Percentiles rank a stretch among this genome's conserved stretches.
These are phyloP conservation scores for Sugiyamaella marilandica DNA, from an alignment of 805 yeast genomes.

Conservation along the genomic window DNA sequence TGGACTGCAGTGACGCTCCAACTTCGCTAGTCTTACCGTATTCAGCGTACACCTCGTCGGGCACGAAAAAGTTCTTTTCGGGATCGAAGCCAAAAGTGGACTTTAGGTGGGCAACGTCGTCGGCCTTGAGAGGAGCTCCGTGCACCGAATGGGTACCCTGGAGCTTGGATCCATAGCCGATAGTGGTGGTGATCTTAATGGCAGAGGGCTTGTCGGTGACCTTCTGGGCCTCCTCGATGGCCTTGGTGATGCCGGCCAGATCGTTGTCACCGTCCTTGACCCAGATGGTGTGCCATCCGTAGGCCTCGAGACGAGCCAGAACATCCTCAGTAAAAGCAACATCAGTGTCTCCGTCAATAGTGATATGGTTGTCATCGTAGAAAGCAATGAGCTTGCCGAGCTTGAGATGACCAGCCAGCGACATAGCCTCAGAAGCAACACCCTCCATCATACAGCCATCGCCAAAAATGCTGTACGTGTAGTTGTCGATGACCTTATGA, in stretches of 20 bases:
- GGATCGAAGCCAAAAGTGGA: constrained; percentile 84
- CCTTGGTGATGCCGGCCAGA: constrained; percentile 61
- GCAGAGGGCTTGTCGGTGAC: constrained; percentile 80
- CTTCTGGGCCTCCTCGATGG: constrained; percentile 76
- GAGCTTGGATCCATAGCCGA: constrained; percentile 85
- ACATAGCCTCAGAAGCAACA: constrained; percentile 88
- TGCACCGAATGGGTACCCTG: constrained; percentile 91
- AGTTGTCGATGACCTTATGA: constrained; percentile 63
- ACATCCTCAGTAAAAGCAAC: constrained; percentile 95
- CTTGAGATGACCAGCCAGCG: constrained; percentile 94
- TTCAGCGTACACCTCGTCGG: constrained; percentile 73
- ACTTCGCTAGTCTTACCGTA: constrained; percentile 51
- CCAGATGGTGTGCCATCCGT: constrained; percentile 86
- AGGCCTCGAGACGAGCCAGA: constrained; percentile 73
- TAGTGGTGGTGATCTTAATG: constrained; percentile 83
- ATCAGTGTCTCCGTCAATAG: constrained; percentile 90
- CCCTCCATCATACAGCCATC: constrained; percentile 99
- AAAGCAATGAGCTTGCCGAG: constrained; percentile 89
- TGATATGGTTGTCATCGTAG: constrained; percentile 95
- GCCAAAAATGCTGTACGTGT: constrained; percentile 80
- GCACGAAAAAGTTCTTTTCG: constrained; percentile 68
- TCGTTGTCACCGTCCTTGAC: constrained; percentile 81
- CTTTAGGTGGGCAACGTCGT: constrained; percentile 86
- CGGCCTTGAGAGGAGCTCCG: constrained; percentile 93
- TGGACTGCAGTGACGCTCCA: constrained; percentile 63